phyloP scores from a whole-genome alignment of 2,329 filamentous ascomycete species.

The Cladophialophora chaetospira region DNA sequence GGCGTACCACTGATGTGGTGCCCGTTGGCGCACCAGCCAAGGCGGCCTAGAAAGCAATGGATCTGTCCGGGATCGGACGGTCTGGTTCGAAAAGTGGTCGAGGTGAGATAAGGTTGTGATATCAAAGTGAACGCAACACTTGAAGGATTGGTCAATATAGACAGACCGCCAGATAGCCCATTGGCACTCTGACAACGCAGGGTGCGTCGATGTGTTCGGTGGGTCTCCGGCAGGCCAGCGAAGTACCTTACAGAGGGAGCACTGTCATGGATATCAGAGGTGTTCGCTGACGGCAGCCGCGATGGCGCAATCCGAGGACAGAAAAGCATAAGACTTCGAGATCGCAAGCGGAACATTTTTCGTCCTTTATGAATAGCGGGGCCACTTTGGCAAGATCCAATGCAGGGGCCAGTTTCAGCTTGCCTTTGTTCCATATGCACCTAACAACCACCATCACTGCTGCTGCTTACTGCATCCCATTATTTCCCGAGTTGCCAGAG shows the following conservation, averaged over 20 bases:
- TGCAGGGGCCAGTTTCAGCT: neutral
- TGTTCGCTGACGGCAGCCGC: neutral
- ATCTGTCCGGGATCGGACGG: slow-evolving; percentile 7
- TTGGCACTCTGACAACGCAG: neutral
- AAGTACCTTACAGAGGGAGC: neutral
- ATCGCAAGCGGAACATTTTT: neutral
- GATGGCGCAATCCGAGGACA: slow-evolving; percentile 10
- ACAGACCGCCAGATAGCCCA: slow-evolving; percentile 6
- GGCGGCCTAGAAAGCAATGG: slow-evolving; percentile 11
- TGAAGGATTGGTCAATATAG: slow-evolving; percentile 1
- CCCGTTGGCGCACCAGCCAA: slow-evolving; percentile 12
- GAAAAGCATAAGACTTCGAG: neutral
- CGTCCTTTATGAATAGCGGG: neutral
- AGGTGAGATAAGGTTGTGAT: slow-evolving; percentile 25
- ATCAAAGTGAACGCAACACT: neutral
- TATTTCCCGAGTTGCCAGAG: too few relatives aligned
- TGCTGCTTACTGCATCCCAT: too few relatives aligned
- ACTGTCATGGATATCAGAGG: neutral
- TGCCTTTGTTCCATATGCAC: neutral
- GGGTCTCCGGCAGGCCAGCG: neutral
- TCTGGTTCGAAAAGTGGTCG: slow-evolving; percentile 16
- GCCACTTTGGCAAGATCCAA: neutral
- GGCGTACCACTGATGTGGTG: slow-evolving; percentile 6
- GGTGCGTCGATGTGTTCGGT: neutral
- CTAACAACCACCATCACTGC: too few relatives aligned